Base-by-base conservation (phyloP, 2,329 filamentous ascomycete genomes). In the Paradendryphiella salina region DNA sequence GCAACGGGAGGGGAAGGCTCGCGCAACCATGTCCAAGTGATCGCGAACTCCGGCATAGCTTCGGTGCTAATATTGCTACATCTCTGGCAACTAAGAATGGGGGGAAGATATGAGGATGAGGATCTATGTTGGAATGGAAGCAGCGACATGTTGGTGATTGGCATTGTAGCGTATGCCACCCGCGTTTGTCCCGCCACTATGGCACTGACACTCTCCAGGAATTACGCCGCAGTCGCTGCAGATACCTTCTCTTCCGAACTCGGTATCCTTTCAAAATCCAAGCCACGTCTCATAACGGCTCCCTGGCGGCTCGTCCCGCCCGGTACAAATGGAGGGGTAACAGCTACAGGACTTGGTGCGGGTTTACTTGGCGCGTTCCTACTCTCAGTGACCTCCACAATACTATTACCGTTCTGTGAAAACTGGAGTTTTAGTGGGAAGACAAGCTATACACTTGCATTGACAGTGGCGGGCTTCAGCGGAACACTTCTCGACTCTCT, bases 241-340 rank as follows among this genome's bases (percentile, higher is more conserved):
- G 94, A 99, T 72, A 99, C 94, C 0, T 94, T 96, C 71, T 92
- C 89, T 50, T 96, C 91, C 9, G 94, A 99, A 76, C 85, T 99
- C 15, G 94, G 94, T 11, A 99, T 99, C 49, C 80, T 99, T 10
- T 88, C 92, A 5, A 83, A 80, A 52, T 81, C 81, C 18, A 77
- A 83, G 36, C 94, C 94, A 7, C 85, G 92, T 29, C 83, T 99
- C 31, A 93, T 99, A 69, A 96, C 90, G 3, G 92, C 89, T 11
- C 84, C 82, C 13, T 80, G 94, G 65, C 86, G 88, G 52, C 82
- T 84, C 57, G 94, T 97, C 0, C 92, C 94, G 0, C 87, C 84
- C 1, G 94, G 94, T 41, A 97, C 94, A 34, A 99, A 99, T 69
- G 94, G 94, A 26, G 94, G 93, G 13, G 89, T 99, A 7, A 95